Evolutionary conservation across 2,329 filamentous ascomycete genomes (phyloP).

Genomic region (Sporothrix protearum): DNA sequence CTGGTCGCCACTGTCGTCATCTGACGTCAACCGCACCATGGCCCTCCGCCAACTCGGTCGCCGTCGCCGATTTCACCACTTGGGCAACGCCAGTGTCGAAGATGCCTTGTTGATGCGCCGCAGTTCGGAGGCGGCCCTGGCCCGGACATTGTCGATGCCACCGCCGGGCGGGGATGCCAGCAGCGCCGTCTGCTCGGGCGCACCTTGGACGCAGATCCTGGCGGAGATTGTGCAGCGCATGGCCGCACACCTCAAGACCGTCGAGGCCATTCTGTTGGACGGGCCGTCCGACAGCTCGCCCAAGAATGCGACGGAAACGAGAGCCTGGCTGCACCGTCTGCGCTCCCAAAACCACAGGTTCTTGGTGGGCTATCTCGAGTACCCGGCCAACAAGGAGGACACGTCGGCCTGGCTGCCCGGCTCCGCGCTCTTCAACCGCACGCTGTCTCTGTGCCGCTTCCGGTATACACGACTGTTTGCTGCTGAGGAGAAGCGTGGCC

Average conservation of each 20-base stretch:
- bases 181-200: slow-evolving; percentile 36
- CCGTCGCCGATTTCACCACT: slow-evolving; percentile 39
- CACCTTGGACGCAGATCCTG: slow-evolving; percentile 44
- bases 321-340: slow-evolving; percentile 35
- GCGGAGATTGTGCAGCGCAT: slow-evolving; percentile 43
- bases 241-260: slow-evolving; percentile 35
- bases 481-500: slow-evolving; percentile 29
- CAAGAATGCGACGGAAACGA: slow-evolving; percentile 32
- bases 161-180: not conserved
- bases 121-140: slow-evolving; percentile 35
- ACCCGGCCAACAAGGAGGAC: slow-evolving; percentile 34
- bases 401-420: slow-evolving; percentile 34
- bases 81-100: slow-evolving; percentile 33
- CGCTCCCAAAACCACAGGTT: slow-evolving; percentile 43
- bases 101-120: slow-evolving; percentile 38
- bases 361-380: slow-evolving; percentile 45
- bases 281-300: slow-evolving; percentile 23
- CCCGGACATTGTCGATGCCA: slow-evolving; percentile 26
- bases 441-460: slow-evolving; percentile 42
- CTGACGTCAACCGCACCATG: slow-evolving; percentile 25
- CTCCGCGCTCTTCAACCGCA: slow-evolving; percentile 37
- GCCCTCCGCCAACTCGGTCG: slow-evolving; percentile 38
- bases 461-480: slow-evolving; percentile 41
- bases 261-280: slow-evolving; percentile 33
- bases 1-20: slow-evolving; percentile 34